Evolutionary conservation across 331 rosid species (phyloP), one percentile per base, ranked within the genome.

Genomic region (Acacia concinna): DNA sequence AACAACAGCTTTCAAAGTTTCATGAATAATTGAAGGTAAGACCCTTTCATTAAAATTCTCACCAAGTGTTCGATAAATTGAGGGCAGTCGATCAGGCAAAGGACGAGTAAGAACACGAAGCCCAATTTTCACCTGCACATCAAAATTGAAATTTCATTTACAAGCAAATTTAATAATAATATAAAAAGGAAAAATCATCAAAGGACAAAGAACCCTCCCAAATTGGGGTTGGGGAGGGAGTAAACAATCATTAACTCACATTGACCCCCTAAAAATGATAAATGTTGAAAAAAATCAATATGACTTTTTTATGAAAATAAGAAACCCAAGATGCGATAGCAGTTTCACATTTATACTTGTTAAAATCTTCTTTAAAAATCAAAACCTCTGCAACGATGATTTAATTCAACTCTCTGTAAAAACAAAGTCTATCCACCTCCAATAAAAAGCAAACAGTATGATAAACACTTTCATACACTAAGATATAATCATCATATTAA

Each of bases 71-170:
- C 97, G 94, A 83, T 91, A 96, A 52, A 96, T 31, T 0, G 90
- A 81, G 74, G 98, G 98, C 63, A 96, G 77, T 34, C 93, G 83
- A 44, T 82, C 68, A 28, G 99, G 88, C 79, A 89, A 54, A 1
- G 94, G 97, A 64, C 94, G 99, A 30, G 93, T 89, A 80, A 93
- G 98, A 76, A 95, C 97, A 83, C 99, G 94, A 83, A 95, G 99
- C 59, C 86, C 98, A 79, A 95, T 93, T 75, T 68, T 87, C 74
- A 95, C 99, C 99, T 95, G 81, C 25, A 84, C 30, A 74, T 32
- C 15, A 83, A 81, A 81, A 28, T 52, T 37, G 32, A 77, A 40
- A 40, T n/a, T 76, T 56, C 3, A 43, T 67, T 70, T 52, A 41
- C 44, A 56, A 10, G 28, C 6, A 71, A 74, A 10, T 67, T 21